Conservation (phyloP, 106 monocot species). For the Phalaenopsis aphrodite region DNA sequence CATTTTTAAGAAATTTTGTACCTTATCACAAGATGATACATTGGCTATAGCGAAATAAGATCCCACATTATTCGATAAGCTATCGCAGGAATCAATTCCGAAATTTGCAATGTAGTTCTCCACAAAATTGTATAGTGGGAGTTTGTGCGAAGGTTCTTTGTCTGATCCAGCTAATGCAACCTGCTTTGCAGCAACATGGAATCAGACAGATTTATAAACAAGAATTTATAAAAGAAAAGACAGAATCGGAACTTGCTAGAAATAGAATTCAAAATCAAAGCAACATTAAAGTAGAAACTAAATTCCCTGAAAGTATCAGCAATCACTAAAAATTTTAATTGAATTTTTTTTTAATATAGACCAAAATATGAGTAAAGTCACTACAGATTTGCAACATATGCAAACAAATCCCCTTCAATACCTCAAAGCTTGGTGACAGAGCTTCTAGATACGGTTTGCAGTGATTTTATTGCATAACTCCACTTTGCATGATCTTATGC, state of each 20-base stretch:
- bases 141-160: background rate
- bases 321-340: background rate
- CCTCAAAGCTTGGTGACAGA: too few species aligned
- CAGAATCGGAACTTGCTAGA: background rate
- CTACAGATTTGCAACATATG: background rate
- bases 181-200: conserved; percentile 23
- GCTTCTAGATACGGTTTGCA: too few species aligned
- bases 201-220: background rate
- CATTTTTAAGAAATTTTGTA: conserved; percentile 7
- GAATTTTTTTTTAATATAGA: background rate
- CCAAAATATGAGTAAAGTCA: background rate
- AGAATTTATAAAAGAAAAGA: background rate
- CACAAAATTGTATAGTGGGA: conserved; percentile 36
- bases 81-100: conserved; percentile 24
- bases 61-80: conserved; percentile 18
- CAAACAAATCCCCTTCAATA: too few species aligned
- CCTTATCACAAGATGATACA: conserved; percentile 56
- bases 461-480: too few species aligned
- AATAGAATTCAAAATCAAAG: too few species aligned
- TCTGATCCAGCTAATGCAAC: conserved; percentile 47
- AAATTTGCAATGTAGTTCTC: conserved; percentile 25
- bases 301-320: background rate
- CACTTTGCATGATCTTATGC: too few species aligned
- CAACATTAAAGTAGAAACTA: background rate
- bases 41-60: conserved; percentile 67